Evolutionary conservation across 1,139 yeast genomes (phyloP).

Genomic region (Hansenula sp.): DNA sequence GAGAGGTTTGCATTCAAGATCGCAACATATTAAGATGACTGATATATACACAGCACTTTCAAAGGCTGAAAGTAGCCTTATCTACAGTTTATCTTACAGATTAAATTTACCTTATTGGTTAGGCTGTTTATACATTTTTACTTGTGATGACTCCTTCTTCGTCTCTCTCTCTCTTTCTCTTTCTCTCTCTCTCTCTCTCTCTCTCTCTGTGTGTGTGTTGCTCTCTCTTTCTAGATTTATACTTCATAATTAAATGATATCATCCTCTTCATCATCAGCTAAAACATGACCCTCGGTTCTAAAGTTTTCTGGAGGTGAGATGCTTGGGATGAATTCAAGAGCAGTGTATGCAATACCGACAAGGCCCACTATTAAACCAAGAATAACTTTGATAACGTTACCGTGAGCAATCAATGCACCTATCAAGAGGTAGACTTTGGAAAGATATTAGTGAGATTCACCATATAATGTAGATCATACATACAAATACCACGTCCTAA

Average conservation of each 20-base stretch:
- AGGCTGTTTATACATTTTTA: no score
- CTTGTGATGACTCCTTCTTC: no score
- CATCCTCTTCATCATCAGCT: conserved; percentile 24
- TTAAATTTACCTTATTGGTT: no score
- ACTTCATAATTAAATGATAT: conserved; percentile 16
- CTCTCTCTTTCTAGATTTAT: no score
- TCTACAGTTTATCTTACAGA: no score
- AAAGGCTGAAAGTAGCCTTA: no score
- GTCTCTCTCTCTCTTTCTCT: no score
- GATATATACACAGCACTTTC: no score
- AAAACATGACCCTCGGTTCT: conserved; percentile 20
- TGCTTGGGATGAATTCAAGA: conserved; percentile 66
- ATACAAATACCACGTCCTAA: conserved; percentile 74
- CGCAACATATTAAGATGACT: no score
- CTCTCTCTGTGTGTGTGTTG: no score
- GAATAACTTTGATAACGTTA: conserved; percentile 48
- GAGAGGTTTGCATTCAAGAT: no score
- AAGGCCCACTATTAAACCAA: conserved; percentile 50
- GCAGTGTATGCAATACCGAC: conserved; percentile 56
- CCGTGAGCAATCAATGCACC: conserved; percentile 62
- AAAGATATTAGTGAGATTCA: not conserved
- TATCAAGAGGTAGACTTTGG: conserved; percentile 55
- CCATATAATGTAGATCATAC: conserved; percentile 21
- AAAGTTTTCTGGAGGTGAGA: conserved; percentile 71
- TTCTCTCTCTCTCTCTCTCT: no score